Conservation (phyloP, 805 yeast genomes). For the Candida caryicola region DNA sequence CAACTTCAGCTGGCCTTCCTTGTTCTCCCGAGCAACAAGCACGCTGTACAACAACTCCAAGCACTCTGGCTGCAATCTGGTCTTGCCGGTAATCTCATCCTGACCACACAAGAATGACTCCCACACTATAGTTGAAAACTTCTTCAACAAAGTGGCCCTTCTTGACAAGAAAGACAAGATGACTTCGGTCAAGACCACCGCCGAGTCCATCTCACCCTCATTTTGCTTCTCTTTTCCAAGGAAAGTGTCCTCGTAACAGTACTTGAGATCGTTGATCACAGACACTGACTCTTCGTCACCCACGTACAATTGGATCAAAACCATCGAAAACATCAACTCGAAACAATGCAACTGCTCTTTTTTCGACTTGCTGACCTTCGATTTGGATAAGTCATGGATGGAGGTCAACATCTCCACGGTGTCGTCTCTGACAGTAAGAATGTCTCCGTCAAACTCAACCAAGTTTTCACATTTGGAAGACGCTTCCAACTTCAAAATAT, state of each 20-base stretch:
- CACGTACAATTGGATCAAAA: slow-evolving; percentile 69
- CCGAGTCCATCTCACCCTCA: slow-evolving; percentile 32
- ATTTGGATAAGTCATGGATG: slow-evolving; percentile 21
- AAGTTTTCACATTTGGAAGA: slow-evolving; percentile 18
- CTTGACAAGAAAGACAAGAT: slow-evolving; percentile 44
- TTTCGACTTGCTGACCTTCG: slow-evolving; percentile 36
- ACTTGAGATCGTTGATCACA: slow-evolving; percentile 68
- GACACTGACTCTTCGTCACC: slow-evolving; percentile 77
- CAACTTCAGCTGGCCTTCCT: slow-evolving; percentile 72
- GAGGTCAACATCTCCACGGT: slow-evolving; percentile 45
- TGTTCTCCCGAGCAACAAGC: slow-evolving; percentile 63
- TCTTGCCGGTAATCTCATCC: slow-evolving; percentile 22
- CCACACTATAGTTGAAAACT: slow-evolving; percentile 39
- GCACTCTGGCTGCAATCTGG: slow-evolving; percentile 29
- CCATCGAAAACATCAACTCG: slow-evolving; percentile 74
- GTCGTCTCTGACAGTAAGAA: slow-evolving; percentile 46
- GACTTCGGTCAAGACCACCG: slow-evolving; percentile 41
- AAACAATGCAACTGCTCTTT: slow-evolving; percentile 57
- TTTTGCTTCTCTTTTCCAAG: slow-evolving; percentile 24
- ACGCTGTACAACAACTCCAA: slow-evolving; percentile 37
- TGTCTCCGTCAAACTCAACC: slow-evolving; percentile 58
- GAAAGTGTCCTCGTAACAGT: slow-evolving; percentile 51
- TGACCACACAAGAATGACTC: slow-evolving; percentile 35
- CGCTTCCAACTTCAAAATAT: slow-evolving; percentile 27
- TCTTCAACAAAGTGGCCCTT: slow-evolving; percentile 35